Conservation (phyloP, 2,329 filamentous ascomycete species). For the Fusarium torulosum region DNA sequence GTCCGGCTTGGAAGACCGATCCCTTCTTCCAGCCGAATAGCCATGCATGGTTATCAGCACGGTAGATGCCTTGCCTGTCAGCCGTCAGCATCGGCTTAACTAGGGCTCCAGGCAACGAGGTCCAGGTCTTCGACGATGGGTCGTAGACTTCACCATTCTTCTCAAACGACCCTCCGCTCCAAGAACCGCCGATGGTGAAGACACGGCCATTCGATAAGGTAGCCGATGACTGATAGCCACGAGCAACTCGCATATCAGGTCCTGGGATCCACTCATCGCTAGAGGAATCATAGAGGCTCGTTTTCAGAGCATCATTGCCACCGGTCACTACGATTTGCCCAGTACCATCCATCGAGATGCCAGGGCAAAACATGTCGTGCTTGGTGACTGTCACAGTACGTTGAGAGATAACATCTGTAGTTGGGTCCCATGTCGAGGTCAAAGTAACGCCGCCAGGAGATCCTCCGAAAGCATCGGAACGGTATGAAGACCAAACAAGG, state of each 20-base stretch:
- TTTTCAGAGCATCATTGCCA: conserved; percentile 62
- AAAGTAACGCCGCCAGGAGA: conserved; percentile 19
- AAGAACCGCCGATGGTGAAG: conserved; percentile 33
- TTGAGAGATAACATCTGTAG: background rate
- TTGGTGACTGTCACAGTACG: conserved; percentile 55
- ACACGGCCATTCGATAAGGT: conserved; percentile 25
- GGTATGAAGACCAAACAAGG: conserved; percentile 27
- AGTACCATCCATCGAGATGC: conserved; percentile 62
- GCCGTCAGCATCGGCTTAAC: conserved; percentile 63
- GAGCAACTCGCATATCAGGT: conserved; percentile 25
- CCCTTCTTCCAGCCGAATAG: conserved; percentile 57
- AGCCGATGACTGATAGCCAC: conserved; percentile 27
- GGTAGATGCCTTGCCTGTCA: conserved; percentile 57
- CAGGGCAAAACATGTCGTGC: conserved; percentile 70
- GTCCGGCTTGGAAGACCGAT: conserved; percentile 66
- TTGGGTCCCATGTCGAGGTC: conserved; percentile 26
- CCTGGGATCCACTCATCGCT: conserved; percentile 26
- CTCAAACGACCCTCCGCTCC: conserved; percentile 17
- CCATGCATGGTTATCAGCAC: conserved; percentile 48
- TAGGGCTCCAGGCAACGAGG: conserved; percentile 48
- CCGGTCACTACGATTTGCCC: conserved; percentile 67
- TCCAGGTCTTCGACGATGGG: conserved; percentile 22
- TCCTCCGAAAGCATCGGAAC: conserved; percentile 4
- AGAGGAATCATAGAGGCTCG: conserved; percentile 59
- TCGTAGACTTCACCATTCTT: conserved; percentile 35